phyloP scores from a whole-genome alignment of 1,139 yeast genomes.

The Diutina catenulata region DNA sequence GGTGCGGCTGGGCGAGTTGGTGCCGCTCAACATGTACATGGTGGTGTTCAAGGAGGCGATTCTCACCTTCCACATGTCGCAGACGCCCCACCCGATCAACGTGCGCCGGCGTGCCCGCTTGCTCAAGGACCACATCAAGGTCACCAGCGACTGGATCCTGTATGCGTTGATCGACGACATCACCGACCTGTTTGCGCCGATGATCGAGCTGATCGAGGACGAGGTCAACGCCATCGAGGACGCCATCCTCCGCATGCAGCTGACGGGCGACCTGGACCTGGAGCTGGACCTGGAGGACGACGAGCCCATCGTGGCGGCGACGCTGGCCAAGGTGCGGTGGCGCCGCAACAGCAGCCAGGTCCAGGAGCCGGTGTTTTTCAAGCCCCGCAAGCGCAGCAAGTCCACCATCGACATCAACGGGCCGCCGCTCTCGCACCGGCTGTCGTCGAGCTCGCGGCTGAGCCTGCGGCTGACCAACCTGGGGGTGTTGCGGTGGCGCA shows the following conservation, averaged over 20 bases:
- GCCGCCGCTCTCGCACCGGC: conserved; percentile 6
- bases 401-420: conserved; percentile 24
- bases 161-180: conserved; percentile 95
- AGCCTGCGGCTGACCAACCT: conserved; percentile 19
- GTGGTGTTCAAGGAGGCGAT: conserved; percentile 87
- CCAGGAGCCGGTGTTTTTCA: conserved; percentile 12
- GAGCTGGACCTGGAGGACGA: conserved; percentile 29
- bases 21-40: conserved; percentile 86
- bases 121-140: conserved; percentile 76
- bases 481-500: conserved; percentile 65
- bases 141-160: conserved; percentile 93
- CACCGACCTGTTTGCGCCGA: conserved; percentile 94
- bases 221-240: conserved; percentile 91
- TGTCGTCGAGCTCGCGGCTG: neutral
- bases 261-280: conserved; percentile 37
- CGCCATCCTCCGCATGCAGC: conserved; percentile 76
- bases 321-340: neutral
- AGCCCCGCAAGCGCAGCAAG: conserved; percentile 26
- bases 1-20: conserved; percentile 61
- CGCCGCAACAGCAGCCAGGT: conserved; percentile 4
- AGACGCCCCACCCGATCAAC: conserved; percentile 93
- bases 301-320: conserved; percentile 10
- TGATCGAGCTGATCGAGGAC: conserved; percentile 85
- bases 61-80: conserved; percentile 84
- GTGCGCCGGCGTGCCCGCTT: conserved; percentile 88